Evolutionary conservation across 495 filamentous ascomycete genomes (phyloP).

Genomic region (Baudoinia panamericana): DNA sequence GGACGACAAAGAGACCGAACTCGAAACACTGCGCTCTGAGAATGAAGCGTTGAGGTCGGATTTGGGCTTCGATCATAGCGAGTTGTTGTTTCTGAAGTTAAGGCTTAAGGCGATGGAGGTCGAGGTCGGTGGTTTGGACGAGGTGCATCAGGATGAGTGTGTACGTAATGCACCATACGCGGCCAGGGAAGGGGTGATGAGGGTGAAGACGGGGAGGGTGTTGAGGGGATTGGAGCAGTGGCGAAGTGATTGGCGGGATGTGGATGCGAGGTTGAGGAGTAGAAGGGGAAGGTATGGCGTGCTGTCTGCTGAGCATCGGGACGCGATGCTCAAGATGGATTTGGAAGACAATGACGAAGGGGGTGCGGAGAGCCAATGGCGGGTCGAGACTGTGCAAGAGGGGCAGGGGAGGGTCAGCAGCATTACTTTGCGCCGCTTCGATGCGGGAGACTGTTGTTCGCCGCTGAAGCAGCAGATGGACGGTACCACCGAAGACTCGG

Average conservation of each 20-base stretch:
- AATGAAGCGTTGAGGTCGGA: conserved; percentile 16
- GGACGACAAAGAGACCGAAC: conserved; percentile 5
- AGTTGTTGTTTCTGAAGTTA: conserved; percentile 24
- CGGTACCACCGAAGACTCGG: neutral
- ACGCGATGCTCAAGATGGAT: neutral
- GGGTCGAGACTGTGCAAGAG: conserved; percentile 4
- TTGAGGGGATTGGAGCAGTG: conserved; percentile 11
- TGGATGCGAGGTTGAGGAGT: conserved; percentile 4
- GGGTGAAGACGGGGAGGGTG: conserved; percentile 9
- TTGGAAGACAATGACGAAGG: neutral
- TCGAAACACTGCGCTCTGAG: conserved; percentile 14
- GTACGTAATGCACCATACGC: too few relatives aligned
- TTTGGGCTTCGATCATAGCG: conserved; percentile 21
- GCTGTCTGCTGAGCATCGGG: neutral
- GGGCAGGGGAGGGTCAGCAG: conserved; percentile 3
- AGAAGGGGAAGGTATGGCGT: conserved; percentile 2
- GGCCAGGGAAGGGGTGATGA: too few relatives aligned
- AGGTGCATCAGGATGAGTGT: too few relatives aligned
- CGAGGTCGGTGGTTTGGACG: conserved; percentile 8
- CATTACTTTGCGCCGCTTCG: conserved; percentile 2
- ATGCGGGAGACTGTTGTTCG: neutral
- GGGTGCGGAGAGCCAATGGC: neutral
- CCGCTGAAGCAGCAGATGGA: neutral
- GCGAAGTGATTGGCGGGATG: conserved; percentile 16
- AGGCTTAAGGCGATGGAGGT: conserved; percentile 21